Evolutionary conservation across 2,329 filamentous ascomycete species (phyloP).

Genomic region (Fusarium sp.): DNA sequence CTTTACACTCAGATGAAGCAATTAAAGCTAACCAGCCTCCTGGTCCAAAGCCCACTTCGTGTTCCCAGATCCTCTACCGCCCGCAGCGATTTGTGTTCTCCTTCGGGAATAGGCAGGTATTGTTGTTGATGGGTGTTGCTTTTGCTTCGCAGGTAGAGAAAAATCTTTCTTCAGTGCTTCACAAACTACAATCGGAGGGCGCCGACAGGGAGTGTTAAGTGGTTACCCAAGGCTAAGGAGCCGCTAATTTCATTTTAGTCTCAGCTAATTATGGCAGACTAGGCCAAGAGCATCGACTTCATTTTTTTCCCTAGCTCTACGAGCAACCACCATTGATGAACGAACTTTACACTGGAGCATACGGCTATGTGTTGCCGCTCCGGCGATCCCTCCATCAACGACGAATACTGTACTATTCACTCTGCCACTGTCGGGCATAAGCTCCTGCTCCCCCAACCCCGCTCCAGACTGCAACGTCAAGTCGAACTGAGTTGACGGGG

Average conservation of each 20-base stretch:
- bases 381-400: conserved; percentile 20
- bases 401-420: not conserved
- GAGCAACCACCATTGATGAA: not conserved
- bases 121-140: conserved; percentile 13
- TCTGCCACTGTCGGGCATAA: conserved; percentile 12
- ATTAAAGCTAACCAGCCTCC: conserved; percentile 18
- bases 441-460: conserved; percentile 32
- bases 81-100: conserved; percentile 11
- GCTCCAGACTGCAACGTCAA: conserved; percentile 36
- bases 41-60: conserved; percentile 27
- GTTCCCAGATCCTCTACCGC: conserved; percentile 29
- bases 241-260: conserved; percentile 10
- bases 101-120: conserved; percentile 2
- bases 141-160: conserved; percentile 12
- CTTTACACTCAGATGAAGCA: conserved; percentile 12
- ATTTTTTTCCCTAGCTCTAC: not conserved
- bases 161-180: not conserved
- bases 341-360: conserved; percentile 1
- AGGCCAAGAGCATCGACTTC: conserved; percentile 18
- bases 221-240: not conserved
- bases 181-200: conserved; percentile 27
- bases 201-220: conserved; percentile 16
- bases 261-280: conserved; percentile 9
- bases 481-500: conserved; percentile 25
- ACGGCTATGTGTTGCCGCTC: conserved; percentile 16